Conservation (phyloP, 176 grass and related monocot genomes). For the Canna indica region DNA sequence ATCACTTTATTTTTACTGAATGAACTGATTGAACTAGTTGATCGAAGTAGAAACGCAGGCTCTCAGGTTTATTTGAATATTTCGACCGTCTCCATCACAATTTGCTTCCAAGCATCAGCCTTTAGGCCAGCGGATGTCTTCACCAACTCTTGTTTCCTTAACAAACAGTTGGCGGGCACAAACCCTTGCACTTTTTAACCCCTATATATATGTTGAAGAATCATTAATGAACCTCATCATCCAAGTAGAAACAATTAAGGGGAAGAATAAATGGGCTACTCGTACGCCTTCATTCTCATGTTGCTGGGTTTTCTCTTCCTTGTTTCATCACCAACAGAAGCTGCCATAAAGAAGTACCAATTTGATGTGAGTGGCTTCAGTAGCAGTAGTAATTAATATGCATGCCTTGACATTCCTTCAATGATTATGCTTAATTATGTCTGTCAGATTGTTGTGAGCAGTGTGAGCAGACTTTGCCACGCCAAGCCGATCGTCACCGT, state of each 20-base stretch:
- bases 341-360: conserved; percentile 44
- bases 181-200: conserved; percentile 13
- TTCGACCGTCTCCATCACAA: conserved; percentile 42
- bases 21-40: conserved; percentile 13
- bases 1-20: not conserved
- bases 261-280: not conserved
- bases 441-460: conserved; percentile 40
- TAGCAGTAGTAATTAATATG: not conserved
- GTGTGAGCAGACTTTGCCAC: conserved; percentile 55
- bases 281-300: conserved; percentile 2
- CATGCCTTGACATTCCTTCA: not conserved
- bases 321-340: conserved; percentile 10
- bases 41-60: too few relatives aligned
- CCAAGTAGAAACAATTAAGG: not conserved
- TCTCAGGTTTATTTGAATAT: too few relatives aligned
- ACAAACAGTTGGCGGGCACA: too few relatives aligned
- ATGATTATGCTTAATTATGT: too few relatives aligned
- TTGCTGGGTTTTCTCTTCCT: conserved; percentile 16
- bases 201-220: conserved; percentile 1
- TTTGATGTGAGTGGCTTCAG: conserved; percentile 40
- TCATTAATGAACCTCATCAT: not conserved
- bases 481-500: conserved; percentile 38
- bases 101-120: conserved; percentile 55
- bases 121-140: not conserved
- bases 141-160: too few relatives aligned